Percentiles rank a stretch among this genome's conserved stretches.
Evolutionary conservation across 169 alveolate species (phyloP).

Genomic region (Blepharisma undulans): DNA sequence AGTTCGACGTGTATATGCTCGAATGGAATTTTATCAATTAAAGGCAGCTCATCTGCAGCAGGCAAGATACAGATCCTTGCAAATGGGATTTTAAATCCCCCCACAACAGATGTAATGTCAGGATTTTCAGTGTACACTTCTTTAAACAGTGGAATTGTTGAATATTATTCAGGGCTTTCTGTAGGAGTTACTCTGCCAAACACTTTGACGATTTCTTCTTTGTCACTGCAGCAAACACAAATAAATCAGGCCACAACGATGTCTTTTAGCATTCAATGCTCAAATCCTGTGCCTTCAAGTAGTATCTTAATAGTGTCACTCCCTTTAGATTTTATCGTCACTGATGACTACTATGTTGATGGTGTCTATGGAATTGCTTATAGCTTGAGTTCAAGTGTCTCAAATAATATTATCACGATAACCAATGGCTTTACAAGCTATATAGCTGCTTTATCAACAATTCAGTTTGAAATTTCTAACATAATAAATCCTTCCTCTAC

Average conservation of each 20-base stretch:
- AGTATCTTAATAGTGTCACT: not conserved
- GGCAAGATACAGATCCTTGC: not conserved
- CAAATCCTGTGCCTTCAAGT: not conserved
- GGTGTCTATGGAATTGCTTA: not conserved
- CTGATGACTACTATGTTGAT: not conserved
- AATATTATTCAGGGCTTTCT: not conserved
- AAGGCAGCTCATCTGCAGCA: not conserved
- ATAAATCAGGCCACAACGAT: not conserved
- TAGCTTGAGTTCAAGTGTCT: not conserved
- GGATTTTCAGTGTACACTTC: slow-evolving; percentile 2
- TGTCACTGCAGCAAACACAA: not conserved
- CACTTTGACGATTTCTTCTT: not conserved
- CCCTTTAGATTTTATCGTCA: not conserved
- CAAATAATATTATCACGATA: not conserved
- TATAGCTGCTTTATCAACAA: not conserved
- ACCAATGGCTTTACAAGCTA: slow-evolving; percentile 6
- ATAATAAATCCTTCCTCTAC: slow-evolving; percentile 6
- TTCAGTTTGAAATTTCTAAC: slow-evolving; percentile 10
- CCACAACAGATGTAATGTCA: not conserved
- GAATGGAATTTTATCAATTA: not conserved
- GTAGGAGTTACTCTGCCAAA: not conserved
- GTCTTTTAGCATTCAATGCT: not conserved
- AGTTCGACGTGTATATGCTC: not conserved
- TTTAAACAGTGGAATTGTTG: not conserved
- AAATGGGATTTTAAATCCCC: not conserved